Evolutionary conservation across 169 alveolate species (phyloP), one percentile per base, ranked within the genome.

Genomic region (Plasmodium ovale): DNA sequence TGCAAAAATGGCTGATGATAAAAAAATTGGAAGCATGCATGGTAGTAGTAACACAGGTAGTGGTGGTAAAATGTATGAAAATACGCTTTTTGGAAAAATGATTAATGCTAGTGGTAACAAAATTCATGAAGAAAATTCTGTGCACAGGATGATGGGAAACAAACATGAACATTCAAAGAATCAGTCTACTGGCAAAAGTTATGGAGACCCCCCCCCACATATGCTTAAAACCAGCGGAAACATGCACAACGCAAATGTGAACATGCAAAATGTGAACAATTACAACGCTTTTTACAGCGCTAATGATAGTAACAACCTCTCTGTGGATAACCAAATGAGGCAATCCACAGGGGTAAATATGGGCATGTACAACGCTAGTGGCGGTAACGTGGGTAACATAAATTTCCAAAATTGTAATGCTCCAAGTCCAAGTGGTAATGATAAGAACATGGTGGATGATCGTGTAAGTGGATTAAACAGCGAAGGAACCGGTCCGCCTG

Each of bases 241-340:
- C 10, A 14, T 16, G 14, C 77, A 37, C 16, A 53, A 53, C 14
- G 16, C 39, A 53, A 68, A 68, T n/a, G 19, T 14, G 6, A 1
- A 64, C 10, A 14, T 16, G 14, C 77, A 37, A 42, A 53, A 53
- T n/a, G 16, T 68, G 58, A 68, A 68, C 39, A 68, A 68, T 29
- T 68, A 29, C 58, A 42, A 68, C 58, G 49, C 53, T 6, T 68
- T 6, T 16, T 68, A 25, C 21, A 68, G 23, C 27, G 37, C 53
- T 14, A 68, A 68, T 68, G 77, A 68, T 42, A 53, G 58, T 44
- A 68, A 4, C 19, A 44, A 25, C 4, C 62, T 2, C 25, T 39
- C 60, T 68, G 53, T n/a, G n/a, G 51, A 68, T 27, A 68, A 68
- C 21, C 64, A 47, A 68, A 35, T 68, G 58, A 68, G 33, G 77